Conservation (phyloP, 345 rosid species). For the Durio zibethinus region DNA sequence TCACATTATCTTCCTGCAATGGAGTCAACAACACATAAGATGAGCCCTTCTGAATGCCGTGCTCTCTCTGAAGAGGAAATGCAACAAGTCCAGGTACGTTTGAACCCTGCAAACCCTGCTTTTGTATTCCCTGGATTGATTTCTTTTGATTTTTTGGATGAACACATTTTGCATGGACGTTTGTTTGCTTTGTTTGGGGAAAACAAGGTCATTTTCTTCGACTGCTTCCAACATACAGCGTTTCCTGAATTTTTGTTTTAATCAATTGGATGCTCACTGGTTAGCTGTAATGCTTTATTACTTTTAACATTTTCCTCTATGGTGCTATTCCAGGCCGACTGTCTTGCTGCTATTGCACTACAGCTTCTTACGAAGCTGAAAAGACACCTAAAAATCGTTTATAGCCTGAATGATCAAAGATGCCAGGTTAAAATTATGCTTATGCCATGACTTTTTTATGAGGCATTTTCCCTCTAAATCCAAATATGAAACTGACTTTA, state of each 20-base stretch:
- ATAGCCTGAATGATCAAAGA: slow-evolving; percentile 82
- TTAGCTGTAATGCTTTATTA: neutral
- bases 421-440: slow-evolving; percentile 67
- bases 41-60: slow-evolving; percentile 35
- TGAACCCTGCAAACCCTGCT: neutral
- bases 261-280: neutral
- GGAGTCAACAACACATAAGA: slow-evolving; percentile 38
- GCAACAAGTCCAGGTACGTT: slow-evolving; percentile 69
- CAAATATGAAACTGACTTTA: neutral
- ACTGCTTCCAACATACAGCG: neutral
- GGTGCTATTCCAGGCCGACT: slow-evolving; percentile 54
- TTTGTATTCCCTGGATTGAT: neutral
- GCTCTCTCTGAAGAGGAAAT: slow-evolving; percentile 58
- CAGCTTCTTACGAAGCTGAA: slow-evolving; percentile 94
- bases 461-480: neutral
- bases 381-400: slow-evolving; percentile 80
- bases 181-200: neutral
- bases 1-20: slow-evolving; percentile 23
- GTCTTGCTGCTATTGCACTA: slow-evolving; percentile 69
- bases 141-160: neutral
- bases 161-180: neutral
- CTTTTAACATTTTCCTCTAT: slow-evolving; percentile 5
- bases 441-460: neutral
- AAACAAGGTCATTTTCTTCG: neutral
- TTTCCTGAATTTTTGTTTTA: neutral